Evolutionary conservation across 2,329 filamentous ascomycete species (phyloP).

Genomic region (Ramichloridium luteum): DNA sequence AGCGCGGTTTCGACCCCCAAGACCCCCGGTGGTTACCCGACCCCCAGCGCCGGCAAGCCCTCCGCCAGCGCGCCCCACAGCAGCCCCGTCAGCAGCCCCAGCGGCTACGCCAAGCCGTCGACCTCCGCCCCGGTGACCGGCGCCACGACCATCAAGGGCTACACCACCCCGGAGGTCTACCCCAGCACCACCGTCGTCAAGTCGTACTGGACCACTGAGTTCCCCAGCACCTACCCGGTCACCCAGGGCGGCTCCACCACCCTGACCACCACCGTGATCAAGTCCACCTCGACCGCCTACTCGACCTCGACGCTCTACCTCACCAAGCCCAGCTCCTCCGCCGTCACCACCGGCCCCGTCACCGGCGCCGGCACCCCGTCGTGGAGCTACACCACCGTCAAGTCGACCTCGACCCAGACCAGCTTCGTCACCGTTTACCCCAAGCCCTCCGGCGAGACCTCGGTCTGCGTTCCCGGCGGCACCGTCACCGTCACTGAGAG

Average conservation of each 20-base stretch:
- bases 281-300: conserved; percentile 24
- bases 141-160: conserved; percentile 13
- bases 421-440: conserved; percentile 25
- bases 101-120: conserved; percentile 6
- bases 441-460: conserved; percentile 5
- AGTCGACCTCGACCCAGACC: conserved; percentile 23
- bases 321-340: conserved; percentile 11
- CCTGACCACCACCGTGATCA: conserved; percentile 24
- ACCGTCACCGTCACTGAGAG: conserved; percentile 26
- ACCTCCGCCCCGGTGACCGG: conserved; percentile 13
- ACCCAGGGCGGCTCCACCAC: conserved; percentile 23
- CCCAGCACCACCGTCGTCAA: conserved; percentile 12
- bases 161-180: conserved; percentile 10
- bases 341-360: conserved; percentile 6
- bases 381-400: conserved; percentile 13
- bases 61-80: background rate
- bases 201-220: conserved; percentile 16
- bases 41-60: conserved; percentile 1
- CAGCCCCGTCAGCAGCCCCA: background rate
- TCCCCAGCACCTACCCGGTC: conserved; percentile 23
- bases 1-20: too few relatives aligned
- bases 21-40: background rate
- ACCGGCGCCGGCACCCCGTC: conserved; percentile 7
- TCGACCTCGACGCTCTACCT: conserved; percentile 19
- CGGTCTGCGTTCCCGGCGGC: conserved; percentile 16